Evolutionary conservation across 805 yeast genomes (phyloP), one percentile per base, ranked within the genome.

Genomic region (Lachancea waltii): DNA sequence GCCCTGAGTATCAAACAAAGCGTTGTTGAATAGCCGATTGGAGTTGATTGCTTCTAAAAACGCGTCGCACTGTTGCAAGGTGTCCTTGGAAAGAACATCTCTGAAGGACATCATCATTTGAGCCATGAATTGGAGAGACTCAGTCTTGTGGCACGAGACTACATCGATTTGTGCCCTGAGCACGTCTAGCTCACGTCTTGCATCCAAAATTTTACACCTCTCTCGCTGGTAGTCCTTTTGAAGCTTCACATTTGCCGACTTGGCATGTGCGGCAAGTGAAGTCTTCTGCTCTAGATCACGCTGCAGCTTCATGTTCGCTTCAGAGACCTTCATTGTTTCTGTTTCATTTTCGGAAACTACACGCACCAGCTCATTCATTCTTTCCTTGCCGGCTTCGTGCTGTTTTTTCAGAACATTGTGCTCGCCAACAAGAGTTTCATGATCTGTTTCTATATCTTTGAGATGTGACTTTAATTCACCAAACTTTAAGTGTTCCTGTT

Each of bases 111-210:
- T 44, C 53, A 54, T 49, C 18, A 54, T 35, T 31, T 56, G 54
- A 8, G 56, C 48, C 53, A 56, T 50, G 35, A 54, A 55, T 32
- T 53, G 60, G 17, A 54, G 29, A 5, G 60, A 48, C 22, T 50
- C 49, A 4, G 41, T 35, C 30, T 51, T 50, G 35, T 47, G 51
- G 25, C 50, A 43, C 14, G 48, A 52, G 11, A 47, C 42, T 8
- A 49, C 32, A 16, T 50, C 50, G 5, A 49, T 29, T 31, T 48
- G 49, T 16, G 34, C 42, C 17, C 37, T 42, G 7, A 47, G 38
- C 18, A 36, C 24, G 8, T 47, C 44, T 6, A 38, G 42, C 21
- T 47, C 48, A 10, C 46, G 48, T 13, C 55, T 43, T 23, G 48
- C 38, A 20, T 55, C 58, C 9, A 49, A 33, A 3, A 56, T 51